Evolutionary conservation across 257 asterid genomes (phyloP).

Genomic region (Solanum bukasovii): DNA sequence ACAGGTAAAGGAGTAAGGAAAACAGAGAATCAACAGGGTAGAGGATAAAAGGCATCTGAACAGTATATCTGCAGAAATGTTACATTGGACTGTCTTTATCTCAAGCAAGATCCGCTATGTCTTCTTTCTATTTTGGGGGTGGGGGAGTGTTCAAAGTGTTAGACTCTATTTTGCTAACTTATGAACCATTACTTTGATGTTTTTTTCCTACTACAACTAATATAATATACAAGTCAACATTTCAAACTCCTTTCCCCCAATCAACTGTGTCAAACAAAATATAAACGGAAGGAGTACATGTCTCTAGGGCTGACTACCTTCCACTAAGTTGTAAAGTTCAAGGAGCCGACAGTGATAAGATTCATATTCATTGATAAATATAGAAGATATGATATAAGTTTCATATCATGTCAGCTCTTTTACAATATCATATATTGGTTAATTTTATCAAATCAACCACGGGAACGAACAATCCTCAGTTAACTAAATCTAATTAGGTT

Average conservation of each 20-base stretch:
- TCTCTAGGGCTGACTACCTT: background rate
- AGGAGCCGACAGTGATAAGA: background rate
- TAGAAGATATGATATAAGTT: background rate
- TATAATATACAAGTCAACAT: background rate
- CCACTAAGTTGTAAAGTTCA: background rate
- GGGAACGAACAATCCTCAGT: background rate
- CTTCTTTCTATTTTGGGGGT: background rate
- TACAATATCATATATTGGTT: background rate
- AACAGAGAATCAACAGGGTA: background rate
- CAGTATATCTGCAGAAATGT: background rate
- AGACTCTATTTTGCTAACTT: background rate
- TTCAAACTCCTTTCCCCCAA: background rate
- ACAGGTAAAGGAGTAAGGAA: background rate
- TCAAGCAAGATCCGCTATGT: background rate
- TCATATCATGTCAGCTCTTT: background rate
- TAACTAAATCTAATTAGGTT: background rate
- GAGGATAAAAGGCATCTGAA: background rate
- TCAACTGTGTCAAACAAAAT: background rate
- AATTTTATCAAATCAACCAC: background rate
- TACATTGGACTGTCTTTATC: background rate
- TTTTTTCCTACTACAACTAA: background rate
- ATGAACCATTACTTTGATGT: background rate
- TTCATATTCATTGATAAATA: background rate
- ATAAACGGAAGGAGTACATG: background rate
- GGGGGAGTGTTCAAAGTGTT: background rate